Conservation (phyloP, 352 stramenopile species). For the Pythium periplocum region DNA sequence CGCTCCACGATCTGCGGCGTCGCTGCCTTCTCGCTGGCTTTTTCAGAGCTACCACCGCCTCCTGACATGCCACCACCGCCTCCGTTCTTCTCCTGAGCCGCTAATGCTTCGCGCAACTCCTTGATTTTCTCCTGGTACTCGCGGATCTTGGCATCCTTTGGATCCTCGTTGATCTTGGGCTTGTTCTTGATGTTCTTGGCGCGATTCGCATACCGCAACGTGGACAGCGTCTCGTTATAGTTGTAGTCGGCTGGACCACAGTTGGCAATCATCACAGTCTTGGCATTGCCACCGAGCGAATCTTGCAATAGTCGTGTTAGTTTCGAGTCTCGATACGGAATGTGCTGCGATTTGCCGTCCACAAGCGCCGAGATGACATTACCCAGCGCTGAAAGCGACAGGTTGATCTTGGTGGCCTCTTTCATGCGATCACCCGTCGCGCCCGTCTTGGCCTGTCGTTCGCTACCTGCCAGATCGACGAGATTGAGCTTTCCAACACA, state of each 20-base stretch:
- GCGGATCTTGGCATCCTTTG: slow-evolving; percentile 58
- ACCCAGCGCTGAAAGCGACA: slow-evolving; percentile 90
- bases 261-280: slow-evolving; percentile 98
- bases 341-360: slow-evolving; percentile 82
- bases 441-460: slow-evolving; percentile 92
- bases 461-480: slow-evolving; percentile 93
- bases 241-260: slow-evolving; percentile 96
- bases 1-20: slow-evolving; percentile 46
- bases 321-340: slow-evolving; percentile 94
- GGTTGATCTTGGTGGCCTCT: slow-evolving; percentile 95
- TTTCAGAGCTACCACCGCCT: slow-evolving; percentile 15
- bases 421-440: slow-evolving; percentile 90
- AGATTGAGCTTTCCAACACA: slow-evolving; percentile 94
- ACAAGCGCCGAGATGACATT: slow-evolving; percentile 80
- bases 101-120: slow-evolving; percentile 42
- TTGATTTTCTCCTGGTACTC: slow-evolving; percentile 66
- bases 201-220: slow-evolving; percentile 91
- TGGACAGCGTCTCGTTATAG: slow-evolving; percentile 92
- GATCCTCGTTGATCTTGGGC: slow-evolving; percentile 91
- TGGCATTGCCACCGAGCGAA: slow-evolving; percentile 94
- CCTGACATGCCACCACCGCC: slow-evolving; percentile 8
- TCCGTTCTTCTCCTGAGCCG: slow-evolving; percentile 49
- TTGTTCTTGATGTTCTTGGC: slow-evolving; percentile 95
- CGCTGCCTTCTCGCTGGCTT: slow-evolving; percentile 8
- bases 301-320: slow-evolving; percentile 92